Conservation (phyloP, 108 stramenopile genomes). For the Schizochytrium sp. region DNA sequence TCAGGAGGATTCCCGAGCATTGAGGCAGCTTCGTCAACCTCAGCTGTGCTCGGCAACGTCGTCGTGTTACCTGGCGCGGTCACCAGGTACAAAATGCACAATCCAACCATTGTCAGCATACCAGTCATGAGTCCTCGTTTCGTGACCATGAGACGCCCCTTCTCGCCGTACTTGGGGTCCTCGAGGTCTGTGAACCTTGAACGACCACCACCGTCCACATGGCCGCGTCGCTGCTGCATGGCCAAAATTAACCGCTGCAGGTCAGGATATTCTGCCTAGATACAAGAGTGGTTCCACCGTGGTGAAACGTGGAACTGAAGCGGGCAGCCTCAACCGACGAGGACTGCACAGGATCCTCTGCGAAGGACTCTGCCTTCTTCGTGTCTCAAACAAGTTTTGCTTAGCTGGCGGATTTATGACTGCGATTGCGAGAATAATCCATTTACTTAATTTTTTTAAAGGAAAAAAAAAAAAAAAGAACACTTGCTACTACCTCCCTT, state of each 20-base stretch:
- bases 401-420: too few relatives aligned
- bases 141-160: conserved; percentile 29
- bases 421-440: too few relatives aligned
- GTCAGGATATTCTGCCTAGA: background rate
- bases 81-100: conserved; percentile 51
- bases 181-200: background rate
- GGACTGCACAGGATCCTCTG: too few relatives aligned
- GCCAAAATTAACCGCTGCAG: background rate
- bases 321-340: too few relatives aligned
- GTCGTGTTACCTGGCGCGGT: background rate
- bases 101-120: conserved; percentile 10
- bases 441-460: too few relatives aligned
- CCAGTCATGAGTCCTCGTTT: conserved; percentile 31
- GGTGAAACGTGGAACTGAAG: background rate
- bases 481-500: too few relatives aligned
- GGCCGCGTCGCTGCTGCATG: conserved; percentile 26
- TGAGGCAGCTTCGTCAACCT: conserved; percentile 2
- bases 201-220: conserved; percentile 23
- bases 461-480: too few relatives aligned
- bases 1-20: background rate
- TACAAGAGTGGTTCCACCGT: background rate
- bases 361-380: too few relatives aligned
- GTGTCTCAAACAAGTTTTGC: too few relatives aligned
- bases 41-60: too few relatives aligned
- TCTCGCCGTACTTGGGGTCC: conserved; percentile 56